Evolutionary conservation across 805 yeast genomes (phyloP).

Genomic region (Metschnikowia hibisci): DNA sequence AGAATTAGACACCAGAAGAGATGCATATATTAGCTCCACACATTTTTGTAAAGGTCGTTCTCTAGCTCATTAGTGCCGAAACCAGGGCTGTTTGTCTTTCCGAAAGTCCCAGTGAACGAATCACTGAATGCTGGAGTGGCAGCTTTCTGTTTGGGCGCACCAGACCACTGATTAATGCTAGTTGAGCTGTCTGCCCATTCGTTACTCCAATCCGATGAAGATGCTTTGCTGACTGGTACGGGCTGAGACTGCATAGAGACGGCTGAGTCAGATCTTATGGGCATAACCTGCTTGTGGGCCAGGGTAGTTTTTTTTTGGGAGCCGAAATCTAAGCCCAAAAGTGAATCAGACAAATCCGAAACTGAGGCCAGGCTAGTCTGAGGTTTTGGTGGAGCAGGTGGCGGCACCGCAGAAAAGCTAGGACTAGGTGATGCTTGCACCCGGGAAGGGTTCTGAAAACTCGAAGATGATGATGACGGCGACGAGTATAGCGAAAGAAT

Average conservation of each 20-base stretch:
- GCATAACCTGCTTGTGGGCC: constrained; percentile 1
- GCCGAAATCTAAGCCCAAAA: constrained; percentile 21
- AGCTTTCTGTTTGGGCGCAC: constrained; percentile 3
- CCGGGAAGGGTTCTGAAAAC: constrained; percentile 7
- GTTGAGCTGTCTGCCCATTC: constrained; percentile 33
- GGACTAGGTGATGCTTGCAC: not conserved
- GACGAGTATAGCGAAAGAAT: constrained; percentile 81
- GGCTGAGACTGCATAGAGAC: not conserved
- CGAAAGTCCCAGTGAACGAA: constrained; percentile 9
- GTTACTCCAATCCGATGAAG: constrained; percentile 23
- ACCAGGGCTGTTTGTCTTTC: constrained; percentile 1
- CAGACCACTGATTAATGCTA: constrained; percentile 12
- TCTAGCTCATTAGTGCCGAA: constrained; percentile 32
- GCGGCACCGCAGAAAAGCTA: not conserved
- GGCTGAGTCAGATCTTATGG: not conserved
- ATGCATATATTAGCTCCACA: constrained; percentile 44
- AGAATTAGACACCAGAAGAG: not conserved
- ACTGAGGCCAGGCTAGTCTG: constrained; percentile 6
- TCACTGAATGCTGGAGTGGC: constrained; percentile 5
- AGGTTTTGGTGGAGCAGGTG: constrained; percentile 4
- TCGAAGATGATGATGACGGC: constrained; percentile 46
- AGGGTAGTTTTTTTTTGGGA: constrained; percentile 2
- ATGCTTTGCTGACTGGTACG: not conserved
- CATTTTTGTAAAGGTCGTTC: constrained; percentile 66
- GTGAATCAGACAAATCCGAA: constrained; percentile 18